Conservation (phyloP, 179 eudicot species). For the Silene noctiflora region DNA sequence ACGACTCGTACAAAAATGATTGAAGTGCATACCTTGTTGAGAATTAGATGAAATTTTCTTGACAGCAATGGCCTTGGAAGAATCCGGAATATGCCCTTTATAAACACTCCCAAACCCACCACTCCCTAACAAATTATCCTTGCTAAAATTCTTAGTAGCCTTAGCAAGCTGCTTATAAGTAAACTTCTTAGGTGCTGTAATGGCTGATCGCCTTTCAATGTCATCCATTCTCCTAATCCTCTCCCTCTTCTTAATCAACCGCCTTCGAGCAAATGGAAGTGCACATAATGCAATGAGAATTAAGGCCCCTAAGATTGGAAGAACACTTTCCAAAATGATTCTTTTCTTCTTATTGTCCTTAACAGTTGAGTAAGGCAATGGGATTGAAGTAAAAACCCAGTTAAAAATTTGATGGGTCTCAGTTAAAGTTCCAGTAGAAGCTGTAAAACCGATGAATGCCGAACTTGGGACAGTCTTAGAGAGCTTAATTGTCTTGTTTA, state of each 20-base stretch:
- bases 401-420: conserved; percentile 57
- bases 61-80: conserved; percentile 51
- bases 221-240: conserved; percentile 36
- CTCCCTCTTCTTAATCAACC: conserved; percentile 30
- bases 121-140: conserved; percentile 58
- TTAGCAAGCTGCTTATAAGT: conserved; percentile 55
- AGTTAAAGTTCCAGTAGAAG: conserved; percentile 47
- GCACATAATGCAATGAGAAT: conserved; percentile 23
- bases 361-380: conserved; percentile 32
- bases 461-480: conserved; percentile 42
- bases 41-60: conserved; percentile 65
- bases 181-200: conserved; percentile 50
- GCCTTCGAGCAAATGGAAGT: conserved; percentile 28
- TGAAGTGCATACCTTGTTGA: conserved; percentile 42
- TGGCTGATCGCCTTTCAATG: conserved; percentile 45
- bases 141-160: conserved; percentile 58
- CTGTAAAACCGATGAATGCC: conserved; percentile 58
- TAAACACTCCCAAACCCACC: conserved; percentile 86
- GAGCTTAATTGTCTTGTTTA: conserved; percentile 39
- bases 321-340: conserved; percentile 20
- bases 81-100: conserved; percentile 41
- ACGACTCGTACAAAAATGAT: background rate
- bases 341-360: conserved; percentile 28
- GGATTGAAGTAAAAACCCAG: conserved; percentile 52
- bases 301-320: conserved; percentile 36